Evolutionary conservation across 2,329 filamentous ascomycete species (phyloP), one percentile per base, ranked within the genome.

Genomic region (Helminthosporium solani): DNA sequence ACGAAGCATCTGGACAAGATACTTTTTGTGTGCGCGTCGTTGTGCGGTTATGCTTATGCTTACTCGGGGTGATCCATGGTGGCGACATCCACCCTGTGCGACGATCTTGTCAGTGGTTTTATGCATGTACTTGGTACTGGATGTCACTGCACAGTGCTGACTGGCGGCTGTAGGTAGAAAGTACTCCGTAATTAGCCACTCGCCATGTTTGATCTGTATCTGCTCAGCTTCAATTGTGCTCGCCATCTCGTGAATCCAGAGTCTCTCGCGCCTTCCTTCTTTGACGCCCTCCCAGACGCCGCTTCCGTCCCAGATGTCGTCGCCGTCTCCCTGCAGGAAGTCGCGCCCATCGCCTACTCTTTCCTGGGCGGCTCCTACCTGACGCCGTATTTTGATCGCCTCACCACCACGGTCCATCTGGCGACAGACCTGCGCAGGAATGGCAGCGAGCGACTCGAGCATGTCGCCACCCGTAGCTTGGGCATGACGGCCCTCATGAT

Each of bases 401-500:
- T 94, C 66, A 78, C 80, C 38, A 77, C 85, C 48, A 87, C 88
- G 0, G 77, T 97, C 44, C 81, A 87, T 53, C 75, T 85, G 46
- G 90, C 88, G 0, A 82, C 83, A 7, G 68, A 75, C 30, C 72
- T 74, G 41, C 71, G 70, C 44, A 67, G 56, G 56, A 59, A 57
- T 63, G 62, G 64, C 43, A 60, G 62, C 47, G 59, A 70, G 25
- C 75, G 78, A 15, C 96, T 95, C 68, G 82, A 83, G 31, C 82
- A 88, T 44, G 73, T 96, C 20, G 76, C 83, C 38, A 79, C 82
- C 18, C 81, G 84, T 36, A 90, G 94, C 67, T 80, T 91, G 39
- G 92, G 94, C 54, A 90, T 96, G 84, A 97, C 91, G 0, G 90
- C 81, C 19, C 81, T 97, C 40, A 82, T 97, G 77, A 78, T 96